Base-by-base conservation (phyloP, 164 flowering plant genomes). In the Stephania japonica region DNA sequence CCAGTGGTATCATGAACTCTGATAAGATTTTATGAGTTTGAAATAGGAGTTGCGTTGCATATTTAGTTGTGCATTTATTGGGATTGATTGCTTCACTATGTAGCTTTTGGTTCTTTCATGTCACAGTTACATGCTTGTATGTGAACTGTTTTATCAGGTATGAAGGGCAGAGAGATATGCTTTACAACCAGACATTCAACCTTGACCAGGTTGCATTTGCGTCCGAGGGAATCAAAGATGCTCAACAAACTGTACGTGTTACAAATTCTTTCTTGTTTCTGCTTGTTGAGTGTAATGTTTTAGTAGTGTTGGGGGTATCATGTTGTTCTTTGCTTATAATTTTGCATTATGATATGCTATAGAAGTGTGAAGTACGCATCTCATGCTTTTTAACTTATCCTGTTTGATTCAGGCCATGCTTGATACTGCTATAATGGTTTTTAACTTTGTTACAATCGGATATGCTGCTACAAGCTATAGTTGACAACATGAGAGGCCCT, bases 171-270 rank as follows among this genome's bases (percentile, higher is more conserved):
- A 94, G 98, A 64, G 98, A 95, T 76, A 95, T 95, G 99, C 89
- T 95, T 18, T 95, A 92, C 81, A 95, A 95, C 78, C 99, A 95
- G 83, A 95, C 99, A 2, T 95, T 91, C 76, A 95, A 95, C 79
- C 92, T 95, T 53, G 99, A 95, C 80, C 99, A 95, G 88, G 97
- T 93, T 70, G 76, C 96, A 62, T 95, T 92, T 91, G 98, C 98
- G 69, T 76, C 99, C 11, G 99, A 95, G 73, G 99, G 97, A 71
- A 86, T 95, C 64, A 95, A 93, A 85, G 98, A 95, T 83, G 99
- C 99, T 70, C 97, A 95, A 72, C 95, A 90, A 85, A 95, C 99
- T 59, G 99, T 95, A 87, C 64, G 94, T 82, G 10, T 64, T 41
- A 63, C 38, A 23, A 65, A 32, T 42, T n/a, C 32, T 73, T 61